Conservation (phyloP, 805 yeast genomes). For the Priceomyces melissophilus region DNA sequence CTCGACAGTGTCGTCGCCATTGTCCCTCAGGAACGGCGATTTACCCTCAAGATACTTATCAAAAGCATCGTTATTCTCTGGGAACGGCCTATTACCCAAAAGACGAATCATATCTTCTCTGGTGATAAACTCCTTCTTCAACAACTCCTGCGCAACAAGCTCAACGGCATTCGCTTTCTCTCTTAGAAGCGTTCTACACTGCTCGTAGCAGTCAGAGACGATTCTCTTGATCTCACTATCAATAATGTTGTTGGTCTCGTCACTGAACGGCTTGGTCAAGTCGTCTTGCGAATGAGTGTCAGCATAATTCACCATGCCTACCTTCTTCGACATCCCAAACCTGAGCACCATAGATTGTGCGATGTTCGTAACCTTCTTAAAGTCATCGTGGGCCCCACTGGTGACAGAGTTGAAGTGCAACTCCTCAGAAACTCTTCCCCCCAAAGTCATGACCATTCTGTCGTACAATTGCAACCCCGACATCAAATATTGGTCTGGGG, state of each 20-base stretch:
- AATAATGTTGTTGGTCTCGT: conserved; percentile 74
- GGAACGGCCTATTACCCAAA: conserved; percentile 89
- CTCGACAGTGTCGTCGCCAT: conserved; percentile 18
- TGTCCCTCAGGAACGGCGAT: conserved; percentile 37
- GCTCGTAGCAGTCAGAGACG: conserved; percentile 68
- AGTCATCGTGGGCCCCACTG: conserved; percentile 94
- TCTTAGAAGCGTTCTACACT: conserved; percentile 64
- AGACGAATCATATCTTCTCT: conserved; percentile 90
- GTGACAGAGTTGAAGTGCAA: conserved; percentile 88
- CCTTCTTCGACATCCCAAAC: conserved; percentile 84
- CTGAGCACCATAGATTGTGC: conserved; percentile 91
- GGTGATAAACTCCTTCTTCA: conserved; percentile 84
- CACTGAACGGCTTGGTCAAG: conserved; percentile 84
- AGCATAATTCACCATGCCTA: conserved; percentile 78
- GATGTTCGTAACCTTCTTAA: conserved; percentile 91
- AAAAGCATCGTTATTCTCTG: conserved; percentile 87
- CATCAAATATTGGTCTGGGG: conserved; percentile 83
- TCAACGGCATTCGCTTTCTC: conserved; percentile 72
- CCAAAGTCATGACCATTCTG: conserved; percentile 94
- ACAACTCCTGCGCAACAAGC: conserved; percentile 80
- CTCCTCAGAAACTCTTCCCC: conserved; percentile 97
- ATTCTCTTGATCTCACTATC: conserved; percentile 82
- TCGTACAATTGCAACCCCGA: conserved; percentile 76
- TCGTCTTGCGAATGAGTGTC: conserved; percentile 66
- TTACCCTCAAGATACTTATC: conserved; percentile 62